Evolutionary conservation across 2,329 filamentous ascomycete species (phyloP).

Genomic region (Paracamarosporium sp.): DNA sequence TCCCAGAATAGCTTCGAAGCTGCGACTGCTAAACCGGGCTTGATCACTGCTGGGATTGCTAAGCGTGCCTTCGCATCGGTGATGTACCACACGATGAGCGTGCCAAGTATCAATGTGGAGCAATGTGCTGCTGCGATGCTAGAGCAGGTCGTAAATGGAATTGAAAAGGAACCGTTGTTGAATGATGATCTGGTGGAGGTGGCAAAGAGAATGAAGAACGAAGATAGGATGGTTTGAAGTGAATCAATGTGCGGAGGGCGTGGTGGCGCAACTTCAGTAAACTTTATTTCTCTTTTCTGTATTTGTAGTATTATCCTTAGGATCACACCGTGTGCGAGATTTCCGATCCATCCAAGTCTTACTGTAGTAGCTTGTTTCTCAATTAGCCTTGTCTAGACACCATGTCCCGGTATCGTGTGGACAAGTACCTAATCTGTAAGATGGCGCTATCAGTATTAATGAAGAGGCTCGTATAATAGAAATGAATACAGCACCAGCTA

Average conservation of each 20-base stretch:
- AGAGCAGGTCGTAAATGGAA: slow-evolving; percentile 53
- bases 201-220: neutral
- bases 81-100: slow-evolving; percentile 21
- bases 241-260: neutral
- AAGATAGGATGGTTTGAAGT: neutral
- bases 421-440: no score
- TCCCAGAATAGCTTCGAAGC: slow-evolving; percentile 49
- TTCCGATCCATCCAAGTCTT: no score
- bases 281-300: no score
- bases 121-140: slow-evolving; percentile 55
- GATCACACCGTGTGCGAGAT: no score
- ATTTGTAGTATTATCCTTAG: no score
- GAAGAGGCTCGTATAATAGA: no score
- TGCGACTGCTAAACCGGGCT: slow-evolving; percentile 52
- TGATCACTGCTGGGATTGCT: slow-evolving; percentile 45
- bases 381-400: no score
- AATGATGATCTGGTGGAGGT: slow-evolving; percentile 49
- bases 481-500: no score
- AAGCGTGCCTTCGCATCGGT: slow-evolving; percentile 24
- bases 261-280: no score
- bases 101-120: slow-evolving; percentile 45
- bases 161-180: slow-evolving; percentile 55
- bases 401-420: no score
- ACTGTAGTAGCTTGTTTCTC: no score
- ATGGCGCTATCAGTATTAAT: no score